phyloP scores from a whole-genome alignment of 495 filamentous ascomycete species.

The Tuber borchii region DNA sequence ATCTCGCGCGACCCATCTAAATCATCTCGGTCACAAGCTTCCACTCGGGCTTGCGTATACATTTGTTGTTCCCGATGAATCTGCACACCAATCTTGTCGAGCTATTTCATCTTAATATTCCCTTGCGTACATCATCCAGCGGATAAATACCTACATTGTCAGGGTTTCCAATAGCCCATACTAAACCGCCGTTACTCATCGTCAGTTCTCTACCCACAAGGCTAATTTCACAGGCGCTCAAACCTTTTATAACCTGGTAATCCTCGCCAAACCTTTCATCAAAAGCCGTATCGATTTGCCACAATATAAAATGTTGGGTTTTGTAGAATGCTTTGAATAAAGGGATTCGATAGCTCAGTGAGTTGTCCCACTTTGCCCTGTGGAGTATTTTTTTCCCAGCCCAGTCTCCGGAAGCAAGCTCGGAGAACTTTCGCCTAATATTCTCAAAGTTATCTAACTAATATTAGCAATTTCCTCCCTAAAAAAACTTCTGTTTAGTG shows the following conservation, averaged over 20 bases:
- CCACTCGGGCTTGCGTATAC: too few species aligned
- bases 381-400: too few species aligned
- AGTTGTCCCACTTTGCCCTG: too few species aligned
- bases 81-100: background rate
- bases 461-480: background rate
- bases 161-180: slow-evolving; percentile 19
- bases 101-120: background rate
- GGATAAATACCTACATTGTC: background rate
- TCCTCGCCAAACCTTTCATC: too few species aligned
- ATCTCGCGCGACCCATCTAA: background rate
- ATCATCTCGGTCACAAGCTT: too few species aligned
- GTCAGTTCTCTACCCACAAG: background rate
- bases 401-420: too few species aligned
- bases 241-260: too few species aligned
- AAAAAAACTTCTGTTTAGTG: background rate
- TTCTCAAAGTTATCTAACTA: background rate
- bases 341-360: too few species aligned
- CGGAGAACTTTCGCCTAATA: background rate
- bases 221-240: background rate
- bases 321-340: too few species aligned
- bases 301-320: too few species aligned
- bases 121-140: background rate
- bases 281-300: too few species aligned
- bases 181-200: background rate
- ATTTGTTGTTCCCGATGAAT: too few species aligned